phyloP scores from a whole-genome alignment of 1,284 basidiomycete species.

The Lentinula novae-zelandiae region DNA sequence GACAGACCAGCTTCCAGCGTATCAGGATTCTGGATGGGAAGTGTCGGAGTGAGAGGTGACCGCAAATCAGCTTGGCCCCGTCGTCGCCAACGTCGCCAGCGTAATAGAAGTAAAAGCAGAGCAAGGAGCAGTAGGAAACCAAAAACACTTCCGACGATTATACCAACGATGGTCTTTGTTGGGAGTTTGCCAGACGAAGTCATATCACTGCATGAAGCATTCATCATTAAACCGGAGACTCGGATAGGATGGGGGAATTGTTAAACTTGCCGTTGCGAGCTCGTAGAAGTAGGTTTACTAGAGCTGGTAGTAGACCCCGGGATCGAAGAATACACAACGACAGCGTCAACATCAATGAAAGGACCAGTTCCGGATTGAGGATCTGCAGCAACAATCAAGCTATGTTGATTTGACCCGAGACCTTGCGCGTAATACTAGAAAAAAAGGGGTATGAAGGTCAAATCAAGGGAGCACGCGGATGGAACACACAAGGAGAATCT shows the following conservation, averaged over 20 bases:
- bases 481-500: conserved; percentile 42
- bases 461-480: not conserved
- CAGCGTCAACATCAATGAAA: conserved; percentile 41
- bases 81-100: conserved; percentile 21
- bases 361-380: conserved; percentile 24
- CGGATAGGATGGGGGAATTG: not conserved
- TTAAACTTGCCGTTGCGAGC: not conserved
- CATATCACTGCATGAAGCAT: conserved; percentile 3
- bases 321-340: conserved; percentile 31
- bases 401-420: conserved; percentile 31
- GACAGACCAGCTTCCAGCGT: conserved; percentile 23
- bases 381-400: conserved; percentile 29
- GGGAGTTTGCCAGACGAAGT: not conserved
- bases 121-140: conserved; percentile 24
- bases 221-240: conserved; percentile 7
- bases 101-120: conserved; percentile 27
- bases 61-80: conserved; percentile 14
- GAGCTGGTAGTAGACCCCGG: not conserved
- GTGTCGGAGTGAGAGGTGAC: conserved; percentile 25
- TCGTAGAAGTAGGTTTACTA: not conserved
- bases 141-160: conserved; percentile 26
- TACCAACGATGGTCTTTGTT: conserved; percentile 23
- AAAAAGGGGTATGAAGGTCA: conserved; percentile 7
- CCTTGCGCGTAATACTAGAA: conserved; percentile 36
- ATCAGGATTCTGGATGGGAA: conserved; percentile 39